Conservation (phyloP, 805 yeast genomes). For the Zygoascus ofunaensis region DNA sequence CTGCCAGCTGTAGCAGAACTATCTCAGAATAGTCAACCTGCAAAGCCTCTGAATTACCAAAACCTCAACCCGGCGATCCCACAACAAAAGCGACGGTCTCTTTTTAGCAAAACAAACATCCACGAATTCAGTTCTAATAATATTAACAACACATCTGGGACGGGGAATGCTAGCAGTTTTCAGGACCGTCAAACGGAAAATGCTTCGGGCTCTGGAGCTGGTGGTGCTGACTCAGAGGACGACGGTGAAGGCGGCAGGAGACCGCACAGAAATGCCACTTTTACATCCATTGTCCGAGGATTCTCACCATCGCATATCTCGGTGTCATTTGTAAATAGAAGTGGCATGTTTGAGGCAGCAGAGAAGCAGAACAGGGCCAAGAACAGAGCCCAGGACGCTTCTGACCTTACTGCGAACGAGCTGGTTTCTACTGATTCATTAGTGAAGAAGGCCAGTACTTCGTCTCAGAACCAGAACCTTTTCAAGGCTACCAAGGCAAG, state of each 20-base stretch:
- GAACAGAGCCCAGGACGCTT: not conserved
- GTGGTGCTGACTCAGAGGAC: not conserved
- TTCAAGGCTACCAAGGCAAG: slow-evolving; percentile 18
- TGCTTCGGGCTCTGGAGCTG: not conserved
- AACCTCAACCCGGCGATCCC: not conserved
- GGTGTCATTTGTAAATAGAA: slow-evolving; percentile 23
- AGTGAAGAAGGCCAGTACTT: not conserved
- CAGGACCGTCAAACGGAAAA: not conserved
- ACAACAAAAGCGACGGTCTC: not conserved
- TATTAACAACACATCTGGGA: not conserved
- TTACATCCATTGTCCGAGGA: slow-evolving; percentile 30
- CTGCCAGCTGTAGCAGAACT: not conserved
- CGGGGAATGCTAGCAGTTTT: not conserved
- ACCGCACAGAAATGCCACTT: slow-evolving; percentile 24
- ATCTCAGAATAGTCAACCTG: not conserved
- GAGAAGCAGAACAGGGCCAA: not conserved
- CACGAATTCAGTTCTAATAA: not conserved
- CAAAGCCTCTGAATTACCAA: not conserved
- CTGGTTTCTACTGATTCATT: not conserved
- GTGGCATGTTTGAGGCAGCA: slow-evolving; percentile 5
- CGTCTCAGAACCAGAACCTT: not conserved
- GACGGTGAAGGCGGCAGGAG: not conserved
- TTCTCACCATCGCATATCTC: slow-evolving; percentile 31
- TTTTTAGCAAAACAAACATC: not conserved
- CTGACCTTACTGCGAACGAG: not conserved